A percentile compares a stretch with the other conserved stretches of the same genome.
These are phyloP conservation scores for Thalassiosira hispida DNA, from an alignment of 352 stramenopile species.

Conservation along the genomic window DNA sequence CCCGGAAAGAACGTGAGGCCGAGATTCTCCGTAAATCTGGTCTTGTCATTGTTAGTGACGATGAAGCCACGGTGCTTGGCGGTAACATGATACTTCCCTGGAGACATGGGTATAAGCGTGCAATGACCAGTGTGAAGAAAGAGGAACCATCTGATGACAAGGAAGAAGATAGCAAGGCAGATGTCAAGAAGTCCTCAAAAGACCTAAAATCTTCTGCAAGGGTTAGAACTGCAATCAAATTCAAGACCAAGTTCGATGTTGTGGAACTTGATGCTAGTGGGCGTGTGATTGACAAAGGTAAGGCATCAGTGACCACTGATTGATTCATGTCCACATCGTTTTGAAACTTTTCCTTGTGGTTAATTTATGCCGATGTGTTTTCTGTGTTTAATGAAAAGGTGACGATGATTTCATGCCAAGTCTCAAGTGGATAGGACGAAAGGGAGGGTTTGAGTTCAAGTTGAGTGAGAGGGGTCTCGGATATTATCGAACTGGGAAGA, in stretches of 20 bases:
- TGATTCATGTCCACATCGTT: too few species aligned
- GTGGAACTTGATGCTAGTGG: conserved; percentile 76
- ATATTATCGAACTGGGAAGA: conserved; percentile 83
- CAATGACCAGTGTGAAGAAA: conserved; percentile 32
- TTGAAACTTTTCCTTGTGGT: too few species aligned
- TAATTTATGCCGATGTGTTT: too few species aligned
- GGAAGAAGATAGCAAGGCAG: conserved; percentile 18
- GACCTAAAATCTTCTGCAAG: conserved; percentile 2
- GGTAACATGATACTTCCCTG: conserved; percentile 70
- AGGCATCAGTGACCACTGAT: neutral
- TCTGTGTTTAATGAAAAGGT: conserved; percentile 34
- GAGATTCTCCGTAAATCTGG: conserved; percentile 66
- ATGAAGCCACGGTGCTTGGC: conserved; percentile 66
- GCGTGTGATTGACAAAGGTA: conserved; percentile 75
- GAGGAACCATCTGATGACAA: conserved; percentile 26
- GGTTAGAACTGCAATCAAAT: conserved; percentile 55
- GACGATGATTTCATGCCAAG: conserved; percentile 79
- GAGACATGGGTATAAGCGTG: conserved; percentile 46
- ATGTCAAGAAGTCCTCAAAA: conserved; percentile 12
- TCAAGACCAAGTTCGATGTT: conserved; percentile 80
- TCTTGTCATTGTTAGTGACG: conserved; percentile 73
- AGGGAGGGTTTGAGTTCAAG: conserved; percentile 84
- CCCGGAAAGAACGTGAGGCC: conserved; percentile 60
- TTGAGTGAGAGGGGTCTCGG: conserved; percentile 77
- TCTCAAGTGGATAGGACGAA: conserved; percentile 72